Conservation (phyloP, 148 eudicot genomes). For the Vaccinium vitisidaea region DNA sequence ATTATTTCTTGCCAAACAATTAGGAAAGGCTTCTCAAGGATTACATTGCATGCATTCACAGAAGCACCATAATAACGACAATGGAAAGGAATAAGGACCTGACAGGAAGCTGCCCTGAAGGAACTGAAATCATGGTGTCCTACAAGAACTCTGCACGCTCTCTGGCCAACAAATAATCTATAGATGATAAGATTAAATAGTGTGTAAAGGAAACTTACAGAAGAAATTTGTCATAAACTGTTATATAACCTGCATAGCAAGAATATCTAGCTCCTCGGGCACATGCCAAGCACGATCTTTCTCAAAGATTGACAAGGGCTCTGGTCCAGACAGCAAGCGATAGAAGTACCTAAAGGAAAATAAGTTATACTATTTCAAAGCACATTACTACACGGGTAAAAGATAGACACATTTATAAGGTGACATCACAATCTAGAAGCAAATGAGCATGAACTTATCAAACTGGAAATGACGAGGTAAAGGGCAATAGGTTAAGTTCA, state of each 20-base stretch:
- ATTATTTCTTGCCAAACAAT: neutral
- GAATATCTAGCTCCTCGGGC: conserved; percentile 69
- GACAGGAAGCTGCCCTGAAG: conserved; percentile 89
- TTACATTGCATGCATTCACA: neutral
- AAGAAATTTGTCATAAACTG: neutral
- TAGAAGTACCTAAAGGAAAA: conserved; percentile 74
- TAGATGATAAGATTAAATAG: conserved; percentile 9
- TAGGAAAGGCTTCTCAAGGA: neutral
- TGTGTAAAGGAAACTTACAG: conserved; percentile 7
- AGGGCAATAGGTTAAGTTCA: neutral
- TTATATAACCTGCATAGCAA: conserved; percentile 71
- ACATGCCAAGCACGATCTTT: conserved; percentile 97
- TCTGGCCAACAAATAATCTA: conserved; percentile 36
- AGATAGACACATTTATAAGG: neutral
- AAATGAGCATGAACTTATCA: neutral
- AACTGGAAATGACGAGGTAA: neutral
- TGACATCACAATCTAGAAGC: neutral
- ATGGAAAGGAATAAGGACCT: conserved; percentile 41
- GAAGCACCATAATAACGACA: conserved; percentile 1
- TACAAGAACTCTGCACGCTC: conserved; percentile 80
- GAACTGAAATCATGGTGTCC: conserved; percentile 97
- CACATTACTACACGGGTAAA: neutral
- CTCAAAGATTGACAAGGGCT: conserved; percentile 71
- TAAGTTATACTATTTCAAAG: neutral
- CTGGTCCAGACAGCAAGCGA: conserved; percentile 77